Base-by-base conservation (phyloP, 116 monocot species). In the Phalaenopsis hybrid region DNA sequence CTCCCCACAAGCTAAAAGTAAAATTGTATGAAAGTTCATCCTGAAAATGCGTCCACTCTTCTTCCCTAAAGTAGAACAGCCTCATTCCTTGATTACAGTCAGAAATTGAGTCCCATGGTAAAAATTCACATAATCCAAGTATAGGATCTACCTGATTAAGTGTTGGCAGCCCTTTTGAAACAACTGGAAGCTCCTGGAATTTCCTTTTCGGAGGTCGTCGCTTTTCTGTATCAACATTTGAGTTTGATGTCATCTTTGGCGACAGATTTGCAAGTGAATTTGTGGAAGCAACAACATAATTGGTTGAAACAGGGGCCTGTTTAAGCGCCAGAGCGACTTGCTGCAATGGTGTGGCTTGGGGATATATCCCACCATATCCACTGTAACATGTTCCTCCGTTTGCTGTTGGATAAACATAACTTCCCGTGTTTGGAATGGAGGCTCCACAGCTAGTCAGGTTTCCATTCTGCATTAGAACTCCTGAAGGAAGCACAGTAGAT, bases 321-420 rank as follows among this genome's bases (percentile, higher is more conserved):
- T 85, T 95, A 57, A 98, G 92, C 83, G 92, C 95, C 37, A 87
- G 83, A 81, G 98, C 98, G 86, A 98, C 98, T 81, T 98, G 98
- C 76, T 98, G 98, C 77, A 98, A 87, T 78, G 98, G 89, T 57
- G 98, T 95, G 13, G 98, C 95, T 84, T 98, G 93, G 55, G 98
- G 98, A 87, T 99, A 99, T 83, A 99, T 95, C 75, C 95, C 95
- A 84, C 88, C 92, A 85, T 99, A 99, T 70, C 99, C 93, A 65
- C 67, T 84, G 75, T 95, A 98, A 70, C 81, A 87, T 50, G 93
- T 92, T 77, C 93, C 93, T 48, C 83, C 83, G 51, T 81, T 81
- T 37, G 81, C 77, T 28, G 84, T 74, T 33, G 89, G 82, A 81
- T 67, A 70, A 46, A 83, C n/a, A 88, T 84, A 86, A 70, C 77